phyloP scores from a whole-genome alignment of 306 rosid species.

The Quercus bicolor region DNA sequence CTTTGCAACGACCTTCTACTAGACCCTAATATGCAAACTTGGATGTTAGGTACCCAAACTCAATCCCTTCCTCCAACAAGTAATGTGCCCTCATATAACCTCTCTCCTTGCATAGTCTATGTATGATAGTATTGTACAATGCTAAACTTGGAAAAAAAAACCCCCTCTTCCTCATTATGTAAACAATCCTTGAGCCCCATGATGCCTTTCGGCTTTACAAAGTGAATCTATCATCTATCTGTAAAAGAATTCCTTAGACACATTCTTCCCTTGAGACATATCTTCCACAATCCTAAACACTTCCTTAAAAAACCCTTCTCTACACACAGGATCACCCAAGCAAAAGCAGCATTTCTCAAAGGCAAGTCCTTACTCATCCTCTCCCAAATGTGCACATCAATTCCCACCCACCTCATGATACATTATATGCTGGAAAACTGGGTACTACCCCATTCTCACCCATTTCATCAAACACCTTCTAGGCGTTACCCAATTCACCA shows the following conservation, averaged over 20 bases:
- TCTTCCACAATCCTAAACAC: conserved; percentile 63
- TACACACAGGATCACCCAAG: conserved; percentile 65
- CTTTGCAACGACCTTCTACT: conserved; percentile 61
- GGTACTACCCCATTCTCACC: conserved; percentile 43
- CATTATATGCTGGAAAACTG: conserved; percentile 58
- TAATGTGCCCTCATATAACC: conserved; percentile 79
- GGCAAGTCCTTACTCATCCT: conserved; percentile 37
- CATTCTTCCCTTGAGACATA: conserved; percentile 52
- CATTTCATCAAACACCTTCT: conserved; percentile 83
- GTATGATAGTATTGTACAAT: conserved; percentile 58
- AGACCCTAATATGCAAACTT: conserved; percentile 65
- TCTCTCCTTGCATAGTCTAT: conserved; percentile 81
- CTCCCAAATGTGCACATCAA: conserved; percentile 63
- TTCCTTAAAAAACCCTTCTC: conserved; percentile 59
- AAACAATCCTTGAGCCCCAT: conserved; percentile 77
- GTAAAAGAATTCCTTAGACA: conserved; percentile 52
- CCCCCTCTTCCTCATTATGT: conserved; percentile 65
- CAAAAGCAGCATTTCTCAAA: conserved; percentile 56
- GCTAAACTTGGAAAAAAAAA: conserved; percentile 47
- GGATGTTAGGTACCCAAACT: conserved; percentile 53
- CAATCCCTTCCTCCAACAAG: conserved; percentile 65
- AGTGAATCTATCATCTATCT: conserved; percentile 83
- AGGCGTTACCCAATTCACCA: conserved; percentile 42
- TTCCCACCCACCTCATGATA: conserved; percentile 46
- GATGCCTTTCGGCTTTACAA: conserved; percentile 62